Evolutionary conservation across 352 stramenopile species (phyloP).

Genomic region (Pythium phragmitis): DNA sequence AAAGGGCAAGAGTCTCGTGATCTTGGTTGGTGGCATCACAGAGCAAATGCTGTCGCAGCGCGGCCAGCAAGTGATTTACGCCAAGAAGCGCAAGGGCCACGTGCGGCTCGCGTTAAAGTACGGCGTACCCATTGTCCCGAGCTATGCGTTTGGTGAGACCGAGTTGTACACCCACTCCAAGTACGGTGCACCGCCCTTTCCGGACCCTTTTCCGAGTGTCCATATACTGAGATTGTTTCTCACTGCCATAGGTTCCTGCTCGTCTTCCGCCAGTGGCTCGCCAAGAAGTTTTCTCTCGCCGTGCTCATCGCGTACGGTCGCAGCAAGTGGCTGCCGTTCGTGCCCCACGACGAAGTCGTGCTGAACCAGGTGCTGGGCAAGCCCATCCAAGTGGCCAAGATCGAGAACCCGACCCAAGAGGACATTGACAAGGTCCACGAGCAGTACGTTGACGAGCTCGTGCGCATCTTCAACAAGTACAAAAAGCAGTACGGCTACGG

Average conservation of each 20-base stretch:
- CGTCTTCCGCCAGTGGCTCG: conserved; percentile 65
- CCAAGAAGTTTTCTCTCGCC: conserved; percentile 65
- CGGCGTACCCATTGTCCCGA: conserved; percentile 69
- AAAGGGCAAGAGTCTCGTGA: conserved; percentile 75
- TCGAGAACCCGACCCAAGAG: conserved; percentile 51
- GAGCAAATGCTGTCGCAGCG: conserved; percentile 83
- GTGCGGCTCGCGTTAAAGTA: conserved; percentile 76
- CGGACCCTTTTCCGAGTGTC: too few species aligned
- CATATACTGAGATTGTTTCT: too few species aligned
- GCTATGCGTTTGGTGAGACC: conserved; percentile 80
- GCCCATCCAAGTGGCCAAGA: conserved; percentile 66
- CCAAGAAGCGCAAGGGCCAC: conserved; percentile 81
- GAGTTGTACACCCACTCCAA: conserved; percentile 79
- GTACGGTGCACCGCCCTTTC: conserved; percentile 24
- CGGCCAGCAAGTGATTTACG: conserved; percentile 74
- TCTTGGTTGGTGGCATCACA: conserved; percentile 74
- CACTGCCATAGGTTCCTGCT: conserved; percentile 44
- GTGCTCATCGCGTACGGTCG: conserved; percentile 60
- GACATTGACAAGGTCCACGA: conserved; percentile 70
- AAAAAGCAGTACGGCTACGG: conserved; percentile 73
- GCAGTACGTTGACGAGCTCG: conserved; percentile 65
- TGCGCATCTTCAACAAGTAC: conserved; percentile 84
- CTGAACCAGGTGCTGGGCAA: conserved; percentile 81
- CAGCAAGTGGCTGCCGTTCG: conserved; percentile 56
- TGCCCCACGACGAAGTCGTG: conserved; percentile 55